Evolutionary conservation across 306 rosid genomes (phyloP).

Genomic region (Prinsepia uniflora): DNA sequence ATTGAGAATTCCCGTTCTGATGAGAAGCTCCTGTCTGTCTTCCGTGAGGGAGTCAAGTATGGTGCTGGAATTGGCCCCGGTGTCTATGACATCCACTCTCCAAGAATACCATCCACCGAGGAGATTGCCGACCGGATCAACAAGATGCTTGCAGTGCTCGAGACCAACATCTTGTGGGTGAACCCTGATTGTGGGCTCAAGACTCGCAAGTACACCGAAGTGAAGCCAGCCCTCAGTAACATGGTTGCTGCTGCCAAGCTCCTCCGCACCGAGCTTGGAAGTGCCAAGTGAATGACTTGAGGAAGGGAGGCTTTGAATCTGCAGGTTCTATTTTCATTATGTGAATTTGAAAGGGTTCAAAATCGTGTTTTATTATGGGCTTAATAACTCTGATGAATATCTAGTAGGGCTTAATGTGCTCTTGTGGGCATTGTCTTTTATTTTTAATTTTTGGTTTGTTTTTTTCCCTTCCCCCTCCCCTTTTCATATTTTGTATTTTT

Average conservation of each 20-base stretch:
- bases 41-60: slow-evolving; percentile 94
- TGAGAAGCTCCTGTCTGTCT: slow-evolving; percentile 88
- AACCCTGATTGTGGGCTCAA: slow-evolving; percentile 96
- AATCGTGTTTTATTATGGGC: slow-evolving; percentile 33
- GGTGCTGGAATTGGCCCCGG: slow-evolving; percentile 98
- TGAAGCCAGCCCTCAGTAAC: slow-evolving; percentile 73
- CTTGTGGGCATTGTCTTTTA: slow-evolving; percentile 28
- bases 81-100: slow-evolving; percentile 91
- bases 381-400: slow-evolving; percentile 47
- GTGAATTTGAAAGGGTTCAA: slow-evolving; percentile 4
- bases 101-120: slow-evolving; percentile 83
- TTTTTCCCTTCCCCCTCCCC: neutral
- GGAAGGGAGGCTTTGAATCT: slow-evolving; percentile 4
- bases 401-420: slow-evolving; percentile 37
- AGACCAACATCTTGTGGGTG: slow-evolving; percentile 90
- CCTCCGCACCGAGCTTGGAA: slow-evolving; percentile 73
- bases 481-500: slow-evolving; percentile 35
- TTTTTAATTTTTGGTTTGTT: neutral
- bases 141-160: slow-evolving; percentile 96
- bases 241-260: slow-evolving; percentile 82
- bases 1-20: slow-evolving; percentile 94
- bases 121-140: slow-evolving; percentile 87
- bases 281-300: slow-evolving; percentile 49
- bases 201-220: slow-evolving; percentile 86
- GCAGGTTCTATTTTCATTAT: slow-evolving; percentile 7